Conservation (phyloP, 768 basidiomycete species). For the Filobasidium wieringae region DNA sequence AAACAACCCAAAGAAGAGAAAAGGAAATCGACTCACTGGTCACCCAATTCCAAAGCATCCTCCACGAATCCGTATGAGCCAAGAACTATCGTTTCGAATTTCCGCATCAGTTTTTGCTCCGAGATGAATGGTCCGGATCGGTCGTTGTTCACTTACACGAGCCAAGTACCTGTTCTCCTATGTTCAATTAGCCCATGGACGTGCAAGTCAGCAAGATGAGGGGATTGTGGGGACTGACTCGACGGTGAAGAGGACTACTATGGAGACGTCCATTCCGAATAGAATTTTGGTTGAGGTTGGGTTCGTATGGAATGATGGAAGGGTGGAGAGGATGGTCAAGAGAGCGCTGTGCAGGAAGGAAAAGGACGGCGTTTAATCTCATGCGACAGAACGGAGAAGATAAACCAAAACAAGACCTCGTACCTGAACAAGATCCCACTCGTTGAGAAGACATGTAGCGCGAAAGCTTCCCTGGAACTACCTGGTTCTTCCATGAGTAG, state of each 20-base stretch:
- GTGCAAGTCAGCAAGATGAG: no score
- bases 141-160: constrained; percentile 43
- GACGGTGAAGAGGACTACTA: constrained; percentile 74
- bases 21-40: constrained; percentile 47
- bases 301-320: constrained; percentile 38
- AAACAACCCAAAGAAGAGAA: constrained; percentile 40
- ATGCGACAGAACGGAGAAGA: neutral
- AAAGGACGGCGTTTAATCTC: neutral
- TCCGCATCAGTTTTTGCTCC: no score
- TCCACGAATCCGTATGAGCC: constrained; percentile 57
- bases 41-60: constrained; percentile 44
- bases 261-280: constrained; percentile 75
- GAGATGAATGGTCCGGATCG: no score
- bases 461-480: constrained; percentile 61
- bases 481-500: constrained; percentile 68
- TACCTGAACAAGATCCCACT: constrained; percentile 53
- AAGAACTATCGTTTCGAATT: no score
- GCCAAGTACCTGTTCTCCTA: constrained; percentile 49
- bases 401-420: constrained; percentile 5
- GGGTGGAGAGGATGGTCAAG: constrained; percentile 36
- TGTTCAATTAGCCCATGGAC: neutral
- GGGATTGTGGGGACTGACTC: constrained; percentile 46
- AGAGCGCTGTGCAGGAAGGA: constrained; percentile 25
- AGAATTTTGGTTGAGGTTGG: constrained; percentile 55
- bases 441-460: constrained; percentile 60